These are phyloP conservation scores for Ogataea ganodermae DNA, from an alignment of 805 yeast species.

Conservation along the genomic window DNA sequence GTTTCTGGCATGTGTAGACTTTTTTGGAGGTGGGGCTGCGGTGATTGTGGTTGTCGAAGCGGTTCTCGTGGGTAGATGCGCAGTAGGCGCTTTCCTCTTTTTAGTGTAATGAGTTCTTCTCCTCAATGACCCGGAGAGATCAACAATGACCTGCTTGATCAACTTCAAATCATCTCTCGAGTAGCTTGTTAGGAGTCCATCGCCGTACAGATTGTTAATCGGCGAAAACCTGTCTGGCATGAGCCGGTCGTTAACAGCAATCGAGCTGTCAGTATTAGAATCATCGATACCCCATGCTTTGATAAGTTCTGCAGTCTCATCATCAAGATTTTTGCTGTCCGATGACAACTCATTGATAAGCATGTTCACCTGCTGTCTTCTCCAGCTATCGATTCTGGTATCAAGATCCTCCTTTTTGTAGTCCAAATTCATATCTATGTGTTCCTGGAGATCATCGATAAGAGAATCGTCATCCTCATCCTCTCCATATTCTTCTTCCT, in stretches of 20 bases:
- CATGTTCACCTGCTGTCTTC: slow-evolving; percentile 30
- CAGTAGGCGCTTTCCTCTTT: neutral
- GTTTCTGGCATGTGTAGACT: neutral
- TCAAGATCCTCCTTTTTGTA: slow-evolving; percentile 28
- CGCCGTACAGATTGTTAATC: slow-evolving; percentile 24
- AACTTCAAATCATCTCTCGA: slow-evolving; percentile 23
- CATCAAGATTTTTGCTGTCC: slow-evolving; percentile 13
- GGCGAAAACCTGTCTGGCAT: slow-evolving; percentile 3
- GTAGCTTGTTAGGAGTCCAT: slow-evolving; percentile 24
- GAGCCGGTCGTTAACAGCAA: slow-evolving; percentile 1
- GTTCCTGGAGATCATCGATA: slow-evolving; percentile 30
- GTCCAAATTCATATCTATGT: slow-evolving; percentile 18
- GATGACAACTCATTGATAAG: slow-evolving; percentile 24
- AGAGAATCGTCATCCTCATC: slow-evolving; percentile 32
- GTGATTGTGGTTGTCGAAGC: slow-evolving; percentile 18
- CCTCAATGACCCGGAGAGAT: slow-evolving; percentile 25
- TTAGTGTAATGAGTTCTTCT: slow-evolving; percentile 7
- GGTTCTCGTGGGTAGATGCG: slow-evolving; percentile 15
- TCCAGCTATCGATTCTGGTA: slow-evolving; percentile 34
- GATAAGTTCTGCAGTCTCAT: slow-evolving; percentile 29
- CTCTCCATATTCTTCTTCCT: slow-evolving; percentile 22
- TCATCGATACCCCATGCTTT: slow-evolving; percentile 37
- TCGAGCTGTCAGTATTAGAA: neutral
- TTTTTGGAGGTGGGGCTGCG: neutral
- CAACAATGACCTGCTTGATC: slow-evolving; percentile 21